A percentile compares a stretch with the other conserved stretches of the same genome.
Conservation (phyloP, 805 yeast species). For the Zygosaccharomyces bailii region DNA sequence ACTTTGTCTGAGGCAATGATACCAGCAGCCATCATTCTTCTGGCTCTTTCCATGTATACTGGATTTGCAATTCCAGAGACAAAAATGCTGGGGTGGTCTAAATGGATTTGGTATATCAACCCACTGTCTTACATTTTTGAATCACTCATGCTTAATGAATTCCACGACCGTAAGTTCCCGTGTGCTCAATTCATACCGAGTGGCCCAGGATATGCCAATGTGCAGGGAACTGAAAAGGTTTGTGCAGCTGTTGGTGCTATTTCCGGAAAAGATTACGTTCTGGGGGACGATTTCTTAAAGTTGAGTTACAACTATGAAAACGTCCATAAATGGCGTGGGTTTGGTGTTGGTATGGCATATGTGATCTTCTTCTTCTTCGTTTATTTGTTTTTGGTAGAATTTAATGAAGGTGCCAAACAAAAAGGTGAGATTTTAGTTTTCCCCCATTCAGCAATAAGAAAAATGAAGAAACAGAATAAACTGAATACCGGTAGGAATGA, state of each 20-base stretch:
- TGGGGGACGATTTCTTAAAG: slow-evolving; percentile 50
- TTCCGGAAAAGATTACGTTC: slow-evolving; percentile 48
- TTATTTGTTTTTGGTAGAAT: slow-evolving; percentile 55
- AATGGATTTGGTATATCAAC: slow-evolving; percentile 60
- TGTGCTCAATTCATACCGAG: slow-evolving; percentile 50
- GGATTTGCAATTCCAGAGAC: slow-evolving; percentile 59
- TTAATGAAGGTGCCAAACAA: slow-evolving; percentile 58
- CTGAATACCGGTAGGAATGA: slow-evolving; percentile 28
- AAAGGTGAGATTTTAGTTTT: slow-evolving; percentile 69
- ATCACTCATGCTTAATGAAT: slow-evolving; percentile 56
- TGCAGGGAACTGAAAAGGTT: slow-evolving; percentile 39
- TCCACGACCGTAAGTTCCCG: slow-evolving; percentile 42
- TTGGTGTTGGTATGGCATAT: slow-evolving; percentile 59
- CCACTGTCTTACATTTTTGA: slow-evolving; percentile 59
- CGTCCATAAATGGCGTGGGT: slow-evolving; percentile 59
- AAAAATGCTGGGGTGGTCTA: slow-evolving; percentile 59
- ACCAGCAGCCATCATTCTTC: slow-evolving; percentile 50
- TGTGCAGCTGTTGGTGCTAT: slow-evolving; percentile 57
- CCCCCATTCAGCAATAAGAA: slow-evolving; percentile 47
- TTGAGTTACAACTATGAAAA: slow-evolving; percentile 43
- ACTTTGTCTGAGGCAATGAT: slow-evolving; percentile 55
- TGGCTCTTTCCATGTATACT: slow-evolving; percentile 48
- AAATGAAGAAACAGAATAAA: slow-evolving; percentile 41
- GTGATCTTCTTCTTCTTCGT: slow-evolving; percentile 50
- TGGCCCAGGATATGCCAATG: slow-evolving; percentile 43